Percentiles rank a stretch among this genome's conserved stretches.
These are phyloP conservation scores for Lanmaoa pseudosensibilis DNA, from an alignment of 768 basidiomycete genomes.

Conservation along the genomic window DNA sequence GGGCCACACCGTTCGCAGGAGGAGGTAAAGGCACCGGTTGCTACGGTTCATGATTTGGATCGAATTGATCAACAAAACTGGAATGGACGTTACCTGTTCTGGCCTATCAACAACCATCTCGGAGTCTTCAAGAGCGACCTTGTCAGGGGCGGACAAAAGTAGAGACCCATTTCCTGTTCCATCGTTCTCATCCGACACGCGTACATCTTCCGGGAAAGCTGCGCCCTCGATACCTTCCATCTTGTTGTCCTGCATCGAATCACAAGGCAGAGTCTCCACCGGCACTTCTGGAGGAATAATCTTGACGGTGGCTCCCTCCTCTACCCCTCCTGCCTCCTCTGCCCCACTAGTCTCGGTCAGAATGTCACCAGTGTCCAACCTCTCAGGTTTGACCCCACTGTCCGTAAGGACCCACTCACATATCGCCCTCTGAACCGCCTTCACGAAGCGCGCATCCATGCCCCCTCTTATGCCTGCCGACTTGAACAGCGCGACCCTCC, in stretches of 20 bases:
- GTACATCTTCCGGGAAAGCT: background rate
- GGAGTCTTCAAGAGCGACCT: constrained; percentile 1
- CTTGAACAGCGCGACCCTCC: constrained; percentile 37
- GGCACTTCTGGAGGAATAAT: background rate
- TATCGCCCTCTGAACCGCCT: constrained; percentile 34
- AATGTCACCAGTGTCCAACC: constrained; percentile 2
- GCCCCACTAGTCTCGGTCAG: background rate
- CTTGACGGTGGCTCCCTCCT: background rate
- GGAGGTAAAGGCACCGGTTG: background rate
- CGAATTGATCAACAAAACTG: background rate
- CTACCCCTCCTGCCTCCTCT: background rate
- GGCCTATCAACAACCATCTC: constrained; percentile 19
- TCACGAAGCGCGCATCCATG: constrained; percentile 39
- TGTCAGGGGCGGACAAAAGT: constrained; percentile 2
- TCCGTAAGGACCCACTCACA: constrained; percentile 29
- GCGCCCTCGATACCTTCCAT: constrained; percentile 23
- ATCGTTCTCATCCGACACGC: background rate
- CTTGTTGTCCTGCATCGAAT: constrained; percentile 6
- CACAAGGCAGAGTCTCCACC: background rate
- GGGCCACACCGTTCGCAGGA: background rate
- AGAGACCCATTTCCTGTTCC: background rate
- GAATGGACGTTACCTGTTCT: constrained; percentile 23
- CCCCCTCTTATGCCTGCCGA: constrained; percentile 38
- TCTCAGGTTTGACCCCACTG: constrained; percentile 10
- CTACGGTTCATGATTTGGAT: constrained; percentile 9